Conservation (phyloP, 192 early-diverging fungal species). For the Backusella luteola region DNA sequence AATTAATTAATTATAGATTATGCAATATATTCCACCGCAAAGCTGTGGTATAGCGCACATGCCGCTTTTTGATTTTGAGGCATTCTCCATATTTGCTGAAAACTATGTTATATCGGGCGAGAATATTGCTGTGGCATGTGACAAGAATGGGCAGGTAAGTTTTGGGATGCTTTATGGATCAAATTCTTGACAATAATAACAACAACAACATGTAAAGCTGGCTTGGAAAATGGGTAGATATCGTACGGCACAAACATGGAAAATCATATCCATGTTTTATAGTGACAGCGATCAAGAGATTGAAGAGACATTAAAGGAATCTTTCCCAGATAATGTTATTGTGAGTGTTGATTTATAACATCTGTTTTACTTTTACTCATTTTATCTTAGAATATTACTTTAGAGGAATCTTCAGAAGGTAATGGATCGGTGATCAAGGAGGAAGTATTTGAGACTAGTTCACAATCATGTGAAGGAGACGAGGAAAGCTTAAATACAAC, state of each 20-base stretch:
- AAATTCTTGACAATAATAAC: not conserved
- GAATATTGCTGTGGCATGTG: constrained; percentile 54
- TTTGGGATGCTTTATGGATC: not conserved
- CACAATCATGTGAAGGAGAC: not conserved
- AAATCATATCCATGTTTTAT: constrained; percentile 64
- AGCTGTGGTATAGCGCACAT: constrained; percentile 41
- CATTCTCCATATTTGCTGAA: constrained; percentile 69
- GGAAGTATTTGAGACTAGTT: not conserved
- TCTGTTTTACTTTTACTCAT: not conserved
- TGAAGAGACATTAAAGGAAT: not conserved
- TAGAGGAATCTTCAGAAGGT: not conserved
- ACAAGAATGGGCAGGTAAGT: constrained; percentile 58
- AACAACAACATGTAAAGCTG: constrained; percentile 30
- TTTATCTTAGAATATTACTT: not conserved
- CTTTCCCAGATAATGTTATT: not conserved
- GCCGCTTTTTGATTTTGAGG: constrained; percentile 59
- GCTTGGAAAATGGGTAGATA: constrained; percentile 60
- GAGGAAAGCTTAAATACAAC: not conserved
- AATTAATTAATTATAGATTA: constrained; percentile 5
- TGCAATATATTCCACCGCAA: constrained; percentile 40
- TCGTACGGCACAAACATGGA: constrained; percentile 75
- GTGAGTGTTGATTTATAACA: not conserved
- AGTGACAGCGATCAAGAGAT: constrained; percentile 20
- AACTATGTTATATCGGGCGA: constrained; percentile 53
- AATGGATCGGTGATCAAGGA: not conserved